Conservation (phyloP, 2,329 filamentous ascomycete species). For the Xylaria digitata region DNA sequence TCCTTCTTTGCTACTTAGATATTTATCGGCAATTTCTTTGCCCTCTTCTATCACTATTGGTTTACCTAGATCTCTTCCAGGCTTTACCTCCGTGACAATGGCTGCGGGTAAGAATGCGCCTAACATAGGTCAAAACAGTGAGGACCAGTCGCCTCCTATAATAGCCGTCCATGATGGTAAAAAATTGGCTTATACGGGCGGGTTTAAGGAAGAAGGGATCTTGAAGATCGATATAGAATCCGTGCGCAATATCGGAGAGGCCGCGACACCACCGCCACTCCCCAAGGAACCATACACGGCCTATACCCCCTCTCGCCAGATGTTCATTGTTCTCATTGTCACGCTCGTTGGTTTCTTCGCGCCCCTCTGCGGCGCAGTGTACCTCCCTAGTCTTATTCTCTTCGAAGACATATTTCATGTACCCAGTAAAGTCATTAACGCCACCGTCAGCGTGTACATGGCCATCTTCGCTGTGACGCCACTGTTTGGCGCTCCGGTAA, state of each 20-base stretch:
- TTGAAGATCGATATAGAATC: background rate
- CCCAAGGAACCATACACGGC: constrained; percentile 51
- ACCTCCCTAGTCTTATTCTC: constrained; percentile 55
- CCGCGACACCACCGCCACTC: background rate
- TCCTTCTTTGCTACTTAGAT: background rate
- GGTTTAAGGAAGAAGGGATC: constrained; percentile 4
- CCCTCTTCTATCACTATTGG: background rate
- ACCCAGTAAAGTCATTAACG: constrained; percentile 54
- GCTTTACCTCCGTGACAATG: background rate
- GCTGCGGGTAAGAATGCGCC: constrained; percentile 6
- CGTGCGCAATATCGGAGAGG: constrained; percentile 17
- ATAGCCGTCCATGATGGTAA: background rate
- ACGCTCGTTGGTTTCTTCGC: constrained; percentile 57
- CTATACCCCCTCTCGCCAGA: constrained; percentile 51
- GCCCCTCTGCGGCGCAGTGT: constrained; percentile 58
- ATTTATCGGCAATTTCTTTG: background rate
- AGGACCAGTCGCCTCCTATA: background rate
- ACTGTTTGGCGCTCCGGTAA: constrained; percentile 55
- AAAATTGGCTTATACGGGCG: background rate
- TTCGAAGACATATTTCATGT: constrained; percentile 54
- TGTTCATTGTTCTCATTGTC: constrained; percentile 54
- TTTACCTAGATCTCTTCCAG: background rate
- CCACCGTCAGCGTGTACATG: constrained; percentile 59
- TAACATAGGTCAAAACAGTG: background rate
- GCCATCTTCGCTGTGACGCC: constrained; percentile 57